A percentile compares a stretch with the other conserved stretches of the same genome.
Evolutionary conservation across 257 asterid genomes (phyloP).

Genomic region (Haberlea rhodopensis): DNA sequence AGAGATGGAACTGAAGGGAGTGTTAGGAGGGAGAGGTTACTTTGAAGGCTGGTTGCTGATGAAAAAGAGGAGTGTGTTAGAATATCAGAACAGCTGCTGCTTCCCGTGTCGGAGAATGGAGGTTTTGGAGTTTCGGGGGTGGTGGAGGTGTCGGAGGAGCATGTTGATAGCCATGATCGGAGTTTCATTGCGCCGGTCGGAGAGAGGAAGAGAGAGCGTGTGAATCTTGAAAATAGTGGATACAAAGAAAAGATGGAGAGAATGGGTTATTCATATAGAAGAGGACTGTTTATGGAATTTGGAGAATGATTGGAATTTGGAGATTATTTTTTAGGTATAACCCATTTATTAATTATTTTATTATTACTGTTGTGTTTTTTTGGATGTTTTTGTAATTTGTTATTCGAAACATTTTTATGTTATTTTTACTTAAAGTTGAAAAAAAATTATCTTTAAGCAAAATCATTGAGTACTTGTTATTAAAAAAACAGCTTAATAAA

Average conservation of each 20-base stretch:
- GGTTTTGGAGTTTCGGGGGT: constrained; percentile 29
- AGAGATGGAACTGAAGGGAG: constrained; percentile 83
- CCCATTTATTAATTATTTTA: too few species aligned
- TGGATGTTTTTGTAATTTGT: too few species aligned
- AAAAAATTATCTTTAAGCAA: too few species aligned
- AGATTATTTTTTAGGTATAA: too few species aligned
- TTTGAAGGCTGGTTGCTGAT: constrained; percentile 55
- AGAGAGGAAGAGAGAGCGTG: constrained; percentile 24
- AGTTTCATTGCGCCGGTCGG: constrained; percentile 43
- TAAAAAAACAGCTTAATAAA: too few species aligned
- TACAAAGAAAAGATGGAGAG: not conserved
- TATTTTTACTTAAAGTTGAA: too few species aligned
- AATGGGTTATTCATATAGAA: constrained; percentile 6
- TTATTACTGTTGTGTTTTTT: too few species aligned
- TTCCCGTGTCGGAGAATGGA: constrained; percentile 35
- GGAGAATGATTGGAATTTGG: too few species aligned
- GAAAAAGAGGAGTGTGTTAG: constrained; percentile 34
- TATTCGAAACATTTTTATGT: too few species aligned
- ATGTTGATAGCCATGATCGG: constrained; percentile 56
- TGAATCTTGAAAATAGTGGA: not conserved
- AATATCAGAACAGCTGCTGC: constrained; percentile 31
- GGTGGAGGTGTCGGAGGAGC: constrained; percentile 45
- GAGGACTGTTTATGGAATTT: not conserved
- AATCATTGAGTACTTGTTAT: too few species aligned
- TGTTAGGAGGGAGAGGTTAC: constrained; percentile 66